These are phyloP conservation scores for Kodamaea kaohsiungensis DNA, from an alignment of 805 yeast species.

Conservation along the genomic window DNA sequence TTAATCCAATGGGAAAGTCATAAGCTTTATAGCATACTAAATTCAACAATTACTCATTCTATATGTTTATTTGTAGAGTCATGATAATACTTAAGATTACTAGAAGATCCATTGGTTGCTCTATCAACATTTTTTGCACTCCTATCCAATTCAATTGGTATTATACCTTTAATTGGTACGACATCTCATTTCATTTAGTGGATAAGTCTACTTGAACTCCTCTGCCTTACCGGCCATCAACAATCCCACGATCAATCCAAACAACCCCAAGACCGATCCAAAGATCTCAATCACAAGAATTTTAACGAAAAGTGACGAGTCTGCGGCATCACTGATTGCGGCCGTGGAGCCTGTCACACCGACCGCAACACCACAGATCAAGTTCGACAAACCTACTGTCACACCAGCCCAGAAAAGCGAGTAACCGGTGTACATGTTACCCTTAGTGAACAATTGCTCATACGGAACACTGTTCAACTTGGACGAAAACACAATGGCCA, in stretches of 20 bases:
- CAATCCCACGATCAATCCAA: slow-evolving; percentile 95
- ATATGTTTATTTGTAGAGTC: neutral
- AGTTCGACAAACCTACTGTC: slow-evolving; percentile 90
- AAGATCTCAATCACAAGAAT: slow-evolving; percentile 96
- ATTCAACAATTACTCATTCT: neutral
- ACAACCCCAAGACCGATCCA: slow-evolving; percentile 92
- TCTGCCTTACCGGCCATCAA: slow-evolving; percentile 95
- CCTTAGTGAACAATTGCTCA: slow-evolving; percentile 67
- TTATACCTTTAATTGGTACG: neutral
- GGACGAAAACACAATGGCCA: slow-evolving; percentile 95
- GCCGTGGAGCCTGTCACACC: slow-evolving; percentile 99
- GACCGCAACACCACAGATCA: slow-evolving; percentile 95
- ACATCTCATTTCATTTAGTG: neutral
- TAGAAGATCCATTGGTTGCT: neutral
- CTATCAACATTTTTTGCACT: neutral
- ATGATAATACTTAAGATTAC: neutral
- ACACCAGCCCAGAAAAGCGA: slow-evolving; percentile 97
- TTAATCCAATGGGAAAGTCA: no score
- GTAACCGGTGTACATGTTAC: slow-evolving; percentile 91
- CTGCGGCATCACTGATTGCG: slow-evolving; percentile 97
- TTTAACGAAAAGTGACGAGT: slow-evolving; percentile 90
- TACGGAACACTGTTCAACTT: slow-evolving; percentile 72
- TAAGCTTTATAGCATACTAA: no score
- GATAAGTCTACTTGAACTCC: slow-evolving; percentile 61
- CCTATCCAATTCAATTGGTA: neutral